These are phyloP conservation scores for Cryptococcus jaspeensis DNA, from an alignment of 1,284 basidiomycete species.

Conservation along the genomic window DNA sequence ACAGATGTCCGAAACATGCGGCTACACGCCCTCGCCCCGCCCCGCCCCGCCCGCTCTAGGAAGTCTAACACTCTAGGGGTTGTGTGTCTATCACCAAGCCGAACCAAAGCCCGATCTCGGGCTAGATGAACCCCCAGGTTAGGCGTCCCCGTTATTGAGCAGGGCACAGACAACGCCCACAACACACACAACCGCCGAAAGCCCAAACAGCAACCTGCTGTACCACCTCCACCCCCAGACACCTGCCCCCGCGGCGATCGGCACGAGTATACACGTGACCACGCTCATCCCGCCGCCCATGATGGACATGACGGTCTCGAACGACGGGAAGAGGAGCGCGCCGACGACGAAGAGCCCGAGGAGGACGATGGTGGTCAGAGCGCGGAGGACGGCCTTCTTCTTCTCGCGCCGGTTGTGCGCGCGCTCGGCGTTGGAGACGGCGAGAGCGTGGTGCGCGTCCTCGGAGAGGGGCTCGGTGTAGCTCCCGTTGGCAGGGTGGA, in stretches of 20 bases:
- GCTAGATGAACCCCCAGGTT: neutral
- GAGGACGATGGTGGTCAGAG: conserved; percentile 62
- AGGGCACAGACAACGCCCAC: conserved; percentile 71
- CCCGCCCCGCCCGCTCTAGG: too few species aligned
- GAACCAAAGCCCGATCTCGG: neutral
- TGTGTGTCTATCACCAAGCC: too few species aligned
- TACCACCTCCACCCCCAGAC: conserved; percentile 54
- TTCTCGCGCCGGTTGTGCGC: conserved; percentile 33
- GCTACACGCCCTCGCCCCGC: too few species aligned
- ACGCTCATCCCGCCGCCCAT: conserved; percentile 81
- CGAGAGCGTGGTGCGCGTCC: conserved; percentile 5
- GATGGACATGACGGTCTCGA: conserved; percentile 82
- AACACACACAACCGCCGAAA: conserved; percentile 63
- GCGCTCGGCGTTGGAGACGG: conserved; percentile 58
- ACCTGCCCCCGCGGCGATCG: conserved; percentile 62
- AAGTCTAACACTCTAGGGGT: too few species aligned
- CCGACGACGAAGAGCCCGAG: conserved; percentile 64
- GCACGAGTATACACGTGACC: conserved; percentile 74
- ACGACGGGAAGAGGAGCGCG: conserved; percentile 78
- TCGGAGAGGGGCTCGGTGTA: conserved; percentile 30
- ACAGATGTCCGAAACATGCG: too few species aligned
- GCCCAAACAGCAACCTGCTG: conserved; percentile 59
- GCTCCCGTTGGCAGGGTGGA: conserved; percentile 4
- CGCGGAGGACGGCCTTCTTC: conserved; percentile 56
- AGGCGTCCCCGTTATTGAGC: conserved; percentile 11